A percentile compares a stretch with the other conserved stretches of the same genome.
Conservation (phyloP, 192 early-diverging fungal species). For the Backusella tarrabulga region DNA sequence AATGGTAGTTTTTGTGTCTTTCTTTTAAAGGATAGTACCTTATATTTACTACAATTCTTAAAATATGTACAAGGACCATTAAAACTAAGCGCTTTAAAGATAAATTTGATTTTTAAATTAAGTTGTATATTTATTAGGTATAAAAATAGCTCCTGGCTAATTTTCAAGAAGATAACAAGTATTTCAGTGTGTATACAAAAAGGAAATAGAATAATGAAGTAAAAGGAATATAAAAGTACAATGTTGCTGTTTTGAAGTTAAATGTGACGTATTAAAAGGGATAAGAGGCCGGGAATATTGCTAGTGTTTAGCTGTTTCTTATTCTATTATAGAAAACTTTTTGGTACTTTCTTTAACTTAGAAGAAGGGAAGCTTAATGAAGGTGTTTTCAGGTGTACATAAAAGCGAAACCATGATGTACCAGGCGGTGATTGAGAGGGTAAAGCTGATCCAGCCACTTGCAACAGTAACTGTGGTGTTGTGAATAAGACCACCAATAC, state of each 20-base stretch:
- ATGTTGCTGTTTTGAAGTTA: background rate
- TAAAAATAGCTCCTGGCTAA: background rate
- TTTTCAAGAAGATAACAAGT: background rate
- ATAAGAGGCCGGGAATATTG: background rate
- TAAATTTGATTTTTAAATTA: background rate
- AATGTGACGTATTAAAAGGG: background rate
- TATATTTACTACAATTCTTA: background rate
- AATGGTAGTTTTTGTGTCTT: background rate
- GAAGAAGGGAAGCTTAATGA: background rate
- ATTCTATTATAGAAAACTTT: background rate
- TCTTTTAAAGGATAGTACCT: background rate
- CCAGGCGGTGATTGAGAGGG: conserved; percentile 22
- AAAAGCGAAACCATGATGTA: conserved; percentile 14
- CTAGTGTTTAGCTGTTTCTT: background rate
- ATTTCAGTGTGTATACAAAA: no score
- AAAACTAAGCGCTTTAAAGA: background rate
- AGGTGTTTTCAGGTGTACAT: background rate
- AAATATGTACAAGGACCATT: background rate
- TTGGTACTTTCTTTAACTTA: background rate
- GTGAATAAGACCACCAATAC: conserved; percentile 7
- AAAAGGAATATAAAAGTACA: background rate
- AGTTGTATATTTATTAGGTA: background rate
- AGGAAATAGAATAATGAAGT: background rate
- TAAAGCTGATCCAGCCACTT: conserved; percentile 28
- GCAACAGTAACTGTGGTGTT: background rate